Conservation (phyloP, 2,329 filamentous ascomycete species). For the Verticillium longisporum region DNA sequence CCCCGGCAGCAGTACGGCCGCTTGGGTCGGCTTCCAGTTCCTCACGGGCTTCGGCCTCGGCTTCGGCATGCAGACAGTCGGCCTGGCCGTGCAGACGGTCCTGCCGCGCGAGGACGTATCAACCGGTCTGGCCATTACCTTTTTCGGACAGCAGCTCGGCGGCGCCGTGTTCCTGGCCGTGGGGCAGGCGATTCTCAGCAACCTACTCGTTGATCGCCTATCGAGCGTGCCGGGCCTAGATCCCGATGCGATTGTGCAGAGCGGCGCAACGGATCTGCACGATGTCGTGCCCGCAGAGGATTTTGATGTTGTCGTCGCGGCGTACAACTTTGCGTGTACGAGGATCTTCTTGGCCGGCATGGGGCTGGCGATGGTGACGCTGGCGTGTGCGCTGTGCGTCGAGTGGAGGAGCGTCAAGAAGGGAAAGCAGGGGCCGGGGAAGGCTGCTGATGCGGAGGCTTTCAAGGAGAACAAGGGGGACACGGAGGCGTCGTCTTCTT, state of each 20-base stretch:
- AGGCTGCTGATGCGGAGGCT: not conserved
- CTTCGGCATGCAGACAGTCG: conserved; percentile 33
- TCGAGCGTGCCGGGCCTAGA: conserved; percentile 26
- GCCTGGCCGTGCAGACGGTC: conserved; percentile 38
- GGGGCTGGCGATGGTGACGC: conserved; percentile 35
- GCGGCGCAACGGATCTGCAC: conserved; percentile 16
- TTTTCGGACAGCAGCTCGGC: conserved; percentile 37
- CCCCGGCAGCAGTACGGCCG: conserved; percentile 20
- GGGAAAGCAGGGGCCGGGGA: not conserved
- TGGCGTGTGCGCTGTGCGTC: conserved; percentile 33
- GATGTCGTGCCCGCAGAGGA: conserved; percentile 18
- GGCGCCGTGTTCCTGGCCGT: conserved; percentile 43
- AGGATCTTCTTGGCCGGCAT: conserved; percentile 34
- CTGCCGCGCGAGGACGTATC: conserved; percentile 33
- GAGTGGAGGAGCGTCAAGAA: conserved; percentile 53
- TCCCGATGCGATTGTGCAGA: conserved; percentile 20
- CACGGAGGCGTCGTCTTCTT: not conserved
- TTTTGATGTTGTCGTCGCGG: conserved; percentile 25
- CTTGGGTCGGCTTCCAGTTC: conserved; percentile 39
- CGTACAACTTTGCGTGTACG: conserved; percentile 38
- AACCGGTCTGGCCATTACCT: conserved; percentile 35
- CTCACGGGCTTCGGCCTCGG: conserved; percentile 35
- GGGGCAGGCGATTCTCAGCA: conserved; percentile 44
- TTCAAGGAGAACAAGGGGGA: not conserved
- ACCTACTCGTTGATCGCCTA: conserved; percentile 33